Evolutionary conservation across 148 eudicot genomes (phyloP), one percentile per base, ranked within the genome.

Genomic region (Pouteria glomerata): DNA sequence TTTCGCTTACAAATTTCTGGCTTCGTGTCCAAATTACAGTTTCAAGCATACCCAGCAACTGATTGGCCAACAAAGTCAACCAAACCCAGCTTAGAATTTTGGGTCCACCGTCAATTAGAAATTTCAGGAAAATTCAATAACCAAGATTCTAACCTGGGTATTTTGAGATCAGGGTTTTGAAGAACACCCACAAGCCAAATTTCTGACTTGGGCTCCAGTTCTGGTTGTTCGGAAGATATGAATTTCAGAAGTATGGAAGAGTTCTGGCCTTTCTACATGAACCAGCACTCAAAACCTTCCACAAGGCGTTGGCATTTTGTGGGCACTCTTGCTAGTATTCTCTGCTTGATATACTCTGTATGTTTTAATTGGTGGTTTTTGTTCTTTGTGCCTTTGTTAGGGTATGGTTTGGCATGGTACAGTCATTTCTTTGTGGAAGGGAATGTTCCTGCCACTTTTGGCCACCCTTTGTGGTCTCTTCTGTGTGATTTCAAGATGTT

Each of bases 261-360:
- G 30, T 93, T 93, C 77, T 93, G 98, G 98, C 84, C 85, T 0
- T 90, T 85, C 65, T 93, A 93, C 72, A 77, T 93, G 92, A 93
- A 68, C 29, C 98, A 93, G 71, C 98, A 93, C 83, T 88, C 97
- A 1, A 93, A 89, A 63, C 73, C 88, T 76, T 88, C 98, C 27
- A 93, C 98, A 35, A 84, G 98, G 74, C 77, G 97, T n/a, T 93
- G 92, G 95, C 98, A 93, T 77, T 87, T 93, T 66, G 90, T 77
- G 0, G 98, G 91, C 6, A 90, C 92, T 21, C 84, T 90, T 10
- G 35, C 76, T 35, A 87, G 85, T 44, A 82, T 90, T 47, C 30
- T 88, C 10, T 77, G 83, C 50, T 80, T 83, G 55, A 66, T 85
- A 13, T 89, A 78, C 34, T 82, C 97, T 0, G 23, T 89, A 29